These are phyloP conservation scores for Saccharomycopsis capsularis DNA, from an alignment of 805 yeast genomes.

Conservation along the genomic window DNA sequence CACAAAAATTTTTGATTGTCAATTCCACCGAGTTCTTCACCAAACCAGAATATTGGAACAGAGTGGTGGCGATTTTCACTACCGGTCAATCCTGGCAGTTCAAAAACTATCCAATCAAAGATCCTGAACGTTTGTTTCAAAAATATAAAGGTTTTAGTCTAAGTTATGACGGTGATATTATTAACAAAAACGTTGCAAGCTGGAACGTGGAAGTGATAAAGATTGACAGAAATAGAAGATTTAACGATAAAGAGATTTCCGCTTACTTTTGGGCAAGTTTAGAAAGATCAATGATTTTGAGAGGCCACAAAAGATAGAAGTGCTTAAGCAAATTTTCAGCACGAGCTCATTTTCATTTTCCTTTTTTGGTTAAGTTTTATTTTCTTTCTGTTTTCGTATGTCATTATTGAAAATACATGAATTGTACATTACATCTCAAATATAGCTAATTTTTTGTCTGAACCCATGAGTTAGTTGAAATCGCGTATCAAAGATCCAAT, in stretches of 20 bases:
- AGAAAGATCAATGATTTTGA: slow-evolving; percentile 62
- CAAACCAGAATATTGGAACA: slow-evolving; percentile 96
- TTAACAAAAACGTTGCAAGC: slow-evolving; percentile 66
- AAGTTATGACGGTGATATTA: slow-evolving; percentile 67
- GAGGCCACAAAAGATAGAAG: slow-evolving; percentile 38
- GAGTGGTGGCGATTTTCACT: slow-evolving; percentile 91
- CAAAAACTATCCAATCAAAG: slow-evolving; percentile 73
- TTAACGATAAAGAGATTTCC: slow-evolving; percentile 81
- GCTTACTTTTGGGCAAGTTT: slow-evolving; percentile 79
- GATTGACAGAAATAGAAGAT: slow-evolving; percentile 76
- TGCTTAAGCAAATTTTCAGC: no score
- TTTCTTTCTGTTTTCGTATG: neutral
- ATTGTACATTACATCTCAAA: no score
- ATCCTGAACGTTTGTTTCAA: slow-evolving; percentile 76
- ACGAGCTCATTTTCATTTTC: no score
- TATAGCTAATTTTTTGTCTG: no score
- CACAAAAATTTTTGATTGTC: slow-evolving; percentile 67
- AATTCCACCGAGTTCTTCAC: slow-evolving; percentile 81
- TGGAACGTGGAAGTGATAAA: slow-evolving; percentile 85
- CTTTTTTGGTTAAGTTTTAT: no score
- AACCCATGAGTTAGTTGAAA: no score
- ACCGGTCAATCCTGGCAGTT: slow-evolving; percentile 99
- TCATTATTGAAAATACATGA: no score
- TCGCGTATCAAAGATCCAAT: no score
- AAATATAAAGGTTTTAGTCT: slow-evolving; percentile 77